Percentiles rank a stretch among this genome's conserved stretches.
Evolutionary conservation across 306 rosid genomes (phyloP).

Genomic region (Cicer judaicum): DNA sequence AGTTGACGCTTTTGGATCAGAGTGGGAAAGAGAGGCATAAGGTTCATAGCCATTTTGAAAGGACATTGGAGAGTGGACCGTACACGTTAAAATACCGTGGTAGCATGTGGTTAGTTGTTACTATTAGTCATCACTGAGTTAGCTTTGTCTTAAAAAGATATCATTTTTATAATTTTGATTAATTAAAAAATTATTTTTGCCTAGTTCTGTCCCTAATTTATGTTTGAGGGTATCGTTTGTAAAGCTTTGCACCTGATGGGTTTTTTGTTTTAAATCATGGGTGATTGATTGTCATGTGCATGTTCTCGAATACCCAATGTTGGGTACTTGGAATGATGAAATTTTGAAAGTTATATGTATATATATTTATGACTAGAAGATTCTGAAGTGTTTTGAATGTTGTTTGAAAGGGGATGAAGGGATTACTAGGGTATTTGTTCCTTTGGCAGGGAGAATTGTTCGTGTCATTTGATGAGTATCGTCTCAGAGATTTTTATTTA

Average conservation of each 20-base stretch:
- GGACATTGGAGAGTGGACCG: slow-evolving; percentile 82
- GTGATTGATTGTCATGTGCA: background rate
- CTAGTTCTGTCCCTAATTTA: background rate
- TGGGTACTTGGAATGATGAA: slow-evolving; percentile 9
- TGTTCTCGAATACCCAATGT: background rate
- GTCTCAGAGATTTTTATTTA: background rate
- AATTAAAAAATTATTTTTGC: background rate
- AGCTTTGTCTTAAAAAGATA: background rate
- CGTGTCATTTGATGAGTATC: background rate
- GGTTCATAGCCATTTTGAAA: slow-evolving; percentile 86
- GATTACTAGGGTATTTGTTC: background rate
- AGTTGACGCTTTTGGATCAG: slow-evolving; percentile 84
- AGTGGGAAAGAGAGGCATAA: slow-evolving; percentile 88
- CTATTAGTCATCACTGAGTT: slow-evolving; percentile 46
- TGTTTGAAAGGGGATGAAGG: slow-evolving; percentile 4
- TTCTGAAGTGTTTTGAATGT: background rate
- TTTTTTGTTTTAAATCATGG: background rate
- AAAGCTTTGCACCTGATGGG: background rate
- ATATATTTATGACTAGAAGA: background rate
- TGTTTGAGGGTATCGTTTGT: background rate
- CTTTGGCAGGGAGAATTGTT: background rate
- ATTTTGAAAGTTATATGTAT: background rate
- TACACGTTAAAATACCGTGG: slow-evolving; percentile 86
- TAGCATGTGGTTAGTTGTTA: slow-evolving; percentile 80
- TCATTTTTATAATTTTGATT: background rate